A percentile compares a stretch with the other conserved stretches of the same genome.
Conservation (phyloP, 305 asterid species). For the Fraxinus sp. region DNA sequence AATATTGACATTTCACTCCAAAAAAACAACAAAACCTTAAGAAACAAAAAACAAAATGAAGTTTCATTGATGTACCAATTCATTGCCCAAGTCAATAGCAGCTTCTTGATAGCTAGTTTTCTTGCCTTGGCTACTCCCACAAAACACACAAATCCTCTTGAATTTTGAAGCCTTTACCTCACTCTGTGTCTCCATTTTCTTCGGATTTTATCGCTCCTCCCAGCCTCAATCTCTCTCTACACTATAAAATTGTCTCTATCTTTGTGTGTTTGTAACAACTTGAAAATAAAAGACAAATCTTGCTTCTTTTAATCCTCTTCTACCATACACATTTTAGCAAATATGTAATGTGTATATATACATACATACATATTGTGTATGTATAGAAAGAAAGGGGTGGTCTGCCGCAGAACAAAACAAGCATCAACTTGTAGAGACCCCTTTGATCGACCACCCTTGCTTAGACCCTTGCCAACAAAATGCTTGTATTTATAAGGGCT, state of each 20-base stretch:
- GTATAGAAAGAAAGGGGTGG: neutral
- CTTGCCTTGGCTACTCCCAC: conserved; percentile 28
- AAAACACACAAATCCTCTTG: conserved; percentile 26
- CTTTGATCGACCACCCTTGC: conserved; percentile 12
- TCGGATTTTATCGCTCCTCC: neutral
- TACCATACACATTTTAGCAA: neutral
- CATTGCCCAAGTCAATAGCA: conserved; percentile 22
- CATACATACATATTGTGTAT: neutral
- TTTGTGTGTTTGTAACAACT: neutral
- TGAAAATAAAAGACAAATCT: conserved; percentile 1
- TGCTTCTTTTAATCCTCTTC: conserved; percentile 7
- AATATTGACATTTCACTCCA: neutral
- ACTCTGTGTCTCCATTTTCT: conserved; percentile 11
- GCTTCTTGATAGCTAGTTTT: conserved; percentile 22
- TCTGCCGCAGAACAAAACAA: neutral
- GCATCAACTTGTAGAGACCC: neutral
- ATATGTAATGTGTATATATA: neutral
- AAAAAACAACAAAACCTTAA: neutral
- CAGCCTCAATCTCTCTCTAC: neutral
- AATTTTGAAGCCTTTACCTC: conserved; percentile 15
- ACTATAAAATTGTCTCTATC: conserved; percentile 9
- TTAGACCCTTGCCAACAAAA: neutral
- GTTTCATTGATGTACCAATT: conserved; percentile 12
- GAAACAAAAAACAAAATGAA: neutral
- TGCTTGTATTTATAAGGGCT: conserved; percentile 8